Percentiles rank a stretch among this genome's conserved stretches.
These are phyloP conservation scores for Jamesozyma spencerorum DNA, from an alignment of 805 yeast species.

Conservation along the genomic window DNA sequence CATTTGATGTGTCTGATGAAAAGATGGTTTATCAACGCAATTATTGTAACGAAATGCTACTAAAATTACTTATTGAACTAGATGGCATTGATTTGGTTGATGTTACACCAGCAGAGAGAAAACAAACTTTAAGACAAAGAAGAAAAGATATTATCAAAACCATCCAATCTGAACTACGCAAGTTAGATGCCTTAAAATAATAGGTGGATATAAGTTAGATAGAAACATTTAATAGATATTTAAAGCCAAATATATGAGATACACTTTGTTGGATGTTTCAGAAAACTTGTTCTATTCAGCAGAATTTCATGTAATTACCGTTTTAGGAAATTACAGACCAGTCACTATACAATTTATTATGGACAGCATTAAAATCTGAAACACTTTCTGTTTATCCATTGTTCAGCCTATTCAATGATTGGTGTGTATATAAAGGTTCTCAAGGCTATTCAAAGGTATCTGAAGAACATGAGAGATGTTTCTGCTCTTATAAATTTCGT, in stretches of 20 bases:
- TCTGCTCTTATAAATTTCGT: no score
- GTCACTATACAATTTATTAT: no score
- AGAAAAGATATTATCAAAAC: constrained; percentile 52
- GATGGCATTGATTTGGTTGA: constrained; percentile 47
- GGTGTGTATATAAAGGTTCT: background rate
- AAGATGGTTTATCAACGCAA: constrained; percentile 38
- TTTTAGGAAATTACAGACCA: constrained; percentile 2
- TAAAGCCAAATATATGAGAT: background rate
- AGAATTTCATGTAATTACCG: constrained; percentile 5
- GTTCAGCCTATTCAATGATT: no score
- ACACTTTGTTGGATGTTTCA: background rate
- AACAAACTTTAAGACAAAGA: constrained; percentile 42
- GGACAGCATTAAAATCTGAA: no score
- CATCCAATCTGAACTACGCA: constrained; percentile 50
- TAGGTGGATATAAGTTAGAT: background rate
- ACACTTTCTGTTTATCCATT: no score
- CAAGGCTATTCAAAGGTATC: no score
- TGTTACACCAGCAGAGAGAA: constrained; percentile 32
- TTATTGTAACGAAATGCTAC: constrained; percentile 56
- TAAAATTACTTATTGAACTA: constrained; percentile 55
- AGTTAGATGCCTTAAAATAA: constrained; percentile 36
- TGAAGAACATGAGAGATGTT: no score
- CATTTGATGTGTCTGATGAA: constrained; percentile 19
- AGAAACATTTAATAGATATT: background rate
- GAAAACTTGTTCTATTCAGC: no score